Evolutionary conservation across 75 land plant genomes (phyloP).

Genomic region (Adiantum capillusveneris): DNA sequence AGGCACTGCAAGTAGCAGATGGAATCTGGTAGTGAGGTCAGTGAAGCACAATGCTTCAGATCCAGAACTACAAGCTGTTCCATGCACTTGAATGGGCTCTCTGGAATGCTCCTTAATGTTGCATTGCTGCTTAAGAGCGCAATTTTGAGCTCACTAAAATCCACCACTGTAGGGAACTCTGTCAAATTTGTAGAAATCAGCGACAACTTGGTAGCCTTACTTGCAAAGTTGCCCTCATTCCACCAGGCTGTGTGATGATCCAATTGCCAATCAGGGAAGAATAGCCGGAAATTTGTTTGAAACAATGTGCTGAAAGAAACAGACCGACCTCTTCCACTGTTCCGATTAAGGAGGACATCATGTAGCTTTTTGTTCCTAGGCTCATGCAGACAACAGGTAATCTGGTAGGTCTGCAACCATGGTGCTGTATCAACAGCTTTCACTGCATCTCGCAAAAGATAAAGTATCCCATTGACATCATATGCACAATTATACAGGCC

Average conservation of each 20-base stretch:
- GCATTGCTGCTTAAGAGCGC: slow-evolving; percentile 4
- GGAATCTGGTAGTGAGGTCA: slow-evolving; percentile 10
- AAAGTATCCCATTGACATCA: no score
- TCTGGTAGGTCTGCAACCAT: no score
- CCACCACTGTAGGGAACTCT: not conserved
- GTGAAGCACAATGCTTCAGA: slow-evolving; percentile 8
- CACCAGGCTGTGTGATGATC: not conserved
- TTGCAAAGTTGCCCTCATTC: not conserved
- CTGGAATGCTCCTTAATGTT: slow-evolving; percentile 8
- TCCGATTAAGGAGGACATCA: no score
- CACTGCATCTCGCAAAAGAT: no score
- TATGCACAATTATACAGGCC: no score
- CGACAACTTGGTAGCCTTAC: slow-evolving; percentile 8
- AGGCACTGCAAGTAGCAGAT: slow-evolving; percentile 8
- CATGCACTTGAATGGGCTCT: not conserved
- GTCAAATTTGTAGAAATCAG: not conserved
- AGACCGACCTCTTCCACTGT: no score
- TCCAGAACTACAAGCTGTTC: slow-evolving; percentile 17
- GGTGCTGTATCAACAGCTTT: no score
- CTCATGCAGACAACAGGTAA: no score
- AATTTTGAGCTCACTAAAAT: slow-evolving; percentile 5
- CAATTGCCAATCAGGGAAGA: slow-evolving; percentile 3
- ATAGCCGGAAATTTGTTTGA: slow-evolving; percentile 6
- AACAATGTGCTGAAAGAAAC: no score
- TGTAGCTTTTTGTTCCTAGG: no score